These are phyloP conservation scores for Hysterium pulicare DNA, from an alignment of 2,329 filamentous ascomycete genomes.

Conservation along the genomic window DNA sequence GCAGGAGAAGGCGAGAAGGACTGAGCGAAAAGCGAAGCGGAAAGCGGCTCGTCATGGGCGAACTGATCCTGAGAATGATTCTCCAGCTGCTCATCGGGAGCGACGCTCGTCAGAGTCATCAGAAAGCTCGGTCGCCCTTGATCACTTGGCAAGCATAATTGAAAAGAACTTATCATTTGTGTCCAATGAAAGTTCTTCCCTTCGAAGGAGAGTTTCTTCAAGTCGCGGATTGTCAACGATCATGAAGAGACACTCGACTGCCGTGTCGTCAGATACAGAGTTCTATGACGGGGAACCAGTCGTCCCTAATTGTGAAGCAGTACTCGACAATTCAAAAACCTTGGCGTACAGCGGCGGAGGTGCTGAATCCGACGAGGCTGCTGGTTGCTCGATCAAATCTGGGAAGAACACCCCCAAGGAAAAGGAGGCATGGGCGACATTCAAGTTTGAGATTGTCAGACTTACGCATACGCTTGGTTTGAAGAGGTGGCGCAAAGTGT, in stretches of 20 bases:
- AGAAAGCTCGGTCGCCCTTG: conserved; percentile 69
- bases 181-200: conserved; percentile 31
- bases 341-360: conserved; percentile 67
- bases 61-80: too few relatives aligned
- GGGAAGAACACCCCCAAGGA: conserved; percentile 61
- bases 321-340: conserved; percentile 87
- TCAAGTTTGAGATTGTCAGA: conserved; percentile 89
- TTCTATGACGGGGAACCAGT: conserved; percentile 70
- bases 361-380: conserved; percentile 41
- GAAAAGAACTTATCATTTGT: conserved; percentile 59
- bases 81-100: too few relatives aligned
- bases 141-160: conserved; percentile 76
- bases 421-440: conserved; percentile 72
- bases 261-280: conserved; percentile 78
- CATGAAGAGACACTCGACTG: conserved; percentile 46
- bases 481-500: conserved; percentile 86
- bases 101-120: conserved; percentile 59
- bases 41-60: conserved; percentile 52
- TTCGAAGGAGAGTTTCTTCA: conserved; percentile 27
- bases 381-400: conserved; percentile 35
- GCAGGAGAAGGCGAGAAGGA: conserved; percentile 68
- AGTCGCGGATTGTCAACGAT: conserved; percentile 28
- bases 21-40: conserved; percentile 50
- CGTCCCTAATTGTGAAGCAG: conserved; percentile 81
- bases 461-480: conserved; percentile 83